phyloP scores from a whole-genome alignment of 805 yeast genomes.

The Yarrowia porcina region DNA sequence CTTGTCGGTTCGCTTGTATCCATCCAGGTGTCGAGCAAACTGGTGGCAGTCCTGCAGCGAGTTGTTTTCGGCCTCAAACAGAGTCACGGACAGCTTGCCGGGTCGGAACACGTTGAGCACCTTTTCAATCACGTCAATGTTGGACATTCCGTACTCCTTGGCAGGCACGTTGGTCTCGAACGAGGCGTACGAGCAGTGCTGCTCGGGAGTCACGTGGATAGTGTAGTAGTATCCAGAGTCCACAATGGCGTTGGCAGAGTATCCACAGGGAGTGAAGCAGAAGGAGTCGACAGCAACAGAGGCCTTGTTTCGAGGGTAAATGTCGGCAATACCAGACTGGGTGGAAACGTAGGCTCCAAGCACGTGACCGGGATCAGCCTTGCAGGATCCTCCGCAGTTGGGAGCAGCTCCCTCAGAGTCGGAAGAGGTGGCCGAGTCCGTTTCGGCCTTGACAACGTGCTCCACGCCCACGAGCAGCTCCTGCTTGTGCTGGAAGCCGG shows the following conservation, averaged over 20 bases:
- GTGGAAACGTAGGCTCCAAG: constrained; percentile 68
- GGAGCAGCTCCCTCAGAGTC: constrained; percentile 37
- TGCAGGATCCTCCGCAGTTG: not conserved
- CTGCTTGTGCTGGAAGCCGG: constrained; percentile 40
- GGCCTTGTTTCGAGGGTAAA: constrained; percentile 44
- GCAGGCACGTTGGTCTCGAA: constrained; percentile 84
- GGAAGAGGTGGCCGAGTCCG: constrained; percentile 34
- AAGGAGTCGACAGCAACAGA: constrained; percentile 67
- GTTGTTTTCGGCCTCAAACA: constrained; percentile 43
- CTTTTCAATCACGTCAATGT: constrained; percentile 54
- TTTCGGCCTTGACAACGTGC: constrained; percentile 31
- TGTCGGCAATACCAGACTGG: constrained; percentile 56
- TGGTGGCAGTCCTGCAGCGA: constrained; percentile 23
- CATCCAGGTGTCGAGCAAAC: constrained; percentile 39
- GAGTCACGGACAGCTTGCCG: constrained; percentile 63
- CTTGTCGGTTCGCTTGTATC: constrained; percentile 62
- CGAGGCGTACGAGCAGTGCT: constrained; percentile 93
- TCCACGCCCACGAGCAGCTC: constrained; percentile 31
- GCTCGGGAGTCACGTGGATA: constrained; percentile 90
- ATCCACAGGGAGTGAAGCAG: constrained; percentile 92
- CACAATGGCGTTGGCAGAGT: constrained; percentile 78
- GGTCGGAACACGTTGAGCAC: constrained; percentile 71
- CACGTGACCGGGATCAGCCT: constrained; percentile 70
- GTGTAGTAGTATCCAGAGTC: constrained; percentile 68
- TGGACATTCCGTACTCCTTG: constrained; percentile 40